Evolutionary conservation across 2,329 filamentous ascomycete genomes (phyloP).

Genomic region (Arthrinium phaeospermum): DNA sequence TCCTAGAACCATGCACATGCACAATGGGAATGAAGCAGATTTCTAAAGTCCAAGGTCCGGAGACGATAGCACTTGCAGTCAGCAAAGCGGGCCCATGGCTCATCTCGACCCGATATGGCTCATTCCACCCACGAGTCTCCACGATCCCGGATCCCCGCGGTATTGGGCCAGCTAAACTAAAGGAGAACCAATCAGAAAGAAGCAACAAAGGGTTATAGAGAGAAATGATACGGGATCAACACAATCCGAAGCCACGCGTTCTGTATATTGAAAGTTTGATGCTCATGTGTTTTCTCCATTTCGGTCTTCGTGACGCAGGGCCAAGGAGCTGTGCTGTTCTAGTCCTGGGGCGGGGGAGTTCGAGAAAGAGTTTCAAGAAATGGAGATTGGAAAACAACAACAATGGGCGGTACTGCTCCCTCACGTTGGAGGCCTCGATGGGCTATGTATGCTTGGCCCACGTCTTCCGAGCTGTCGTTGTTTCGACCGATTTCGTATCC

Average conservation of each 20-base stretch:
- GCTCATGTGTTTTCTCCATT: not conserved
- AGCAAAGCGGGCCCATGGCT: not conserved
- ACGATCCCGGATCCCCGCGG: not conserved
- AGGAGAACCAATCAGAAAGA: not conserved
- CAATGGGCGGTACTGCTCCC: not conserved
- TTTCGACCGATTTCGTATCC: slow-evolving; percentile 9
- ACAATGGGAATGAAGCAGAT: not conserved
- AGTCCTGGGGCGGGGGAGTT: not conserved
- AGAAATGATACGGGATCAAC: not conserved
- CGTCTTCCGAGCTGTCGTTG: not conserved
- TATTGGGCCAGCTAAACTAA: not conserved
- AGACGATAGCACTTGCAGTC: not conserved
- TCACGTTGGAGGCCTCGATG: slow-evolving; percentile 11
- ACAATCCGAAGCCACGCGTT: not conserved
- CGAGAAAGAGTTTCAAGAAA: not conserved
- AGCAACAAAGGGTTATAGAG: not conserved
- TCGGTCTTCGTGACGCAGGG: not conserved
- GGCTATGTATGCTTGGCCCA: not conserved
- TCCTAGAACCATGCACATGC: not conserved
- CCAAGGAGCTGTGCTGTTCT: not conserved
- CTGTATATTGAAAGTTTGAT: not conserved
- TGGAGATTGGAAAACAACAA: not conserved
- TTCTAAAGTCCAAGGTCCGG: not conserved
- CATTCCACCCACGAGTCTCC: not conserved
- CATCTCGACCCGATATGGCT: not conserved